A percentile compares a stretch with the other conserved stretches of the same genome.
These are phyloP conservation scores for Cornus kousa DNA, from an alignment of 148 eudicot species.

Conservation along the genomic window DNA sequence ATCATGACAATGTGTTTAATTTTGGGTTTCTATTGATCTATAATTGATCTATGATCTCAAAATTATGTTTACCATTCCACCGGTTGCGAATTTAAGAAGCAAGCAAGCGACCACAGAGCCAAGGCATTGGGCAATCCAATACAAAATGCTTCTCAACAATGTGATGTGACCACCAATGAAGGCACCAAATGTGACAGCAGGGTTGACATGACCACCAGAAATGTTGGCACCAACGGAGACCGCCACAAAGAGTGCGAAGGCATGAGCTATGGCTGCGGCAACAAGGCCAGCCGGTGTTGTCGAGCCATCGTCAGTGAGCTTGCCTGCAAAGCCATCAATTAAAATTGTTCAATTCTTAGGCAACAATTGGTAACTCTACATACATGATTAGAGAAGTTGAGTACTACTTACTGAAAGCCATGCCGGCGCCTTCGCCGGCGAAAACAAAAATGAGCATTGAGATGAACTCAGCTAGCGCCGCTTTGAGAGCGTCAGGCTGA, in stretches of 20 bases:
- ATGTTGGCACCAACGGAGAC: constrained; percentile 73
- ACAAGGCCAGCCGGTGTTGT: constrained; percentile 66
- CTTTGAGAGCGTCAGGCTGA: constrained; percentile 59
- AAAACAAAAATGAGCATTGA: constrained; percentile 79
- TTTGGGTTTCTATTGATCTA: too few relatives aligned
- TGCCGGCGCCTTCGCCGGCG: constrained; percentile 82
- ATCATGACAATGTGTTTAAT: too few relatives aligned
- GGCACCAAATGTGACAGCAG: constrained; percentile 77
- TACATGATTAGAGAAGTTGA: too few relatives aligned
- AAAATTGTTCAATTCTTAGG: background rate
- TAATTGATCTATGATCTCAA: too few relatives aligned
- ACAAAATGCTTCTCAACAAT: constrained; percentile 40
- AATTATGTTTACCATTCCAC: constrained; percentile 45
- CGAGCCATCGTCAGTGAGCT: constrained; percentile 49
- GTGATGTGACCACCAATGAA: constrained; percentile 72
- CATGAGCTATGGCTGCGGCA: constrained; percentile 72
- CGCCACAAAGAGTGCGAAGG: constrained; percentile 67
- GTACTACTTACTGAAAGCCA: constrained; percentile 62
- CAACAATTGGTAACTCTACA: background rate
- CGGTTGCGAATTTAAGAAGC: constrained; percentile 65
- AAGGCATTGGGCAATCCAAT: constrained; percentile 72
- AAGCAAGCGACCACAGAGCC: constrained; percentile 80
- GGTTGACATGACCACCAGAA: constrained; percentile 83
- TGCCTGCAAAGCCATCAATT: constrained; percentile 26
- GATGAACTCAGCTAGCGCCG: constrained; percentile 79